phyloP scores from a whole-genome alignment of 2,329 filamentous ascomycete species.

The Arthrinium phaeospermum region DNA sequence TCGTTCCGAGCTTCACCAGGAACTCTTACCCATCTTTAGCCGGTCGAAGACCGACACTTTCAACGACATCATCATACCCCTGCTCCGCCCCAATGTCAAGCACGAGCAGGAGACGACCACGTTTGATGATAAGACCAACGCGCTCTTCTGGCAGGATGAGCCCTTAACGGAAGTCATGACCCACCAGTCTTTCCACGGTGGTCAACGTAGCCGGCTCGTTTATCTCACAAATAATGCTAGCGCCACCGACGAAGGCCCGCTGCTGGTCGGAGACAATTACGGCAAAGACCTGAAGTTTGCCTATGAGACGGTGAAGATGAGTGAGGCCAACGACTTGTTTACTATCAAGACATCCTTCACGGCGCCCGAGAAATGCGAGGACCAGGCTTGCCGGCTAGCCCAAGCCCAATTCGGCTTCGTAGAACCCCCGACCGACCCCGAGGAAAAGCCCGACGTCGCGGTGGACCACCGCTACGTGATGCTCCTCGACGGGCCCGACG shows the following conservation, averaged over 20 bases:
- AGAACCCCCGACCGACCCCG: constrained; percentile 33
- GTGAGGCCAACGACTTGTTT: constrained; percentile 59
- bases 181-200: constrained; percentile 64
- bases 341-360: constrained; percentile 66
- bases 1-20: constrained; percentile 64
- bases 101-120: constrained; percentile 50
- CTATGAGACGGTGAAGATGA: constrained; percentile 60
- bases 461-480: constrained; percentile 74
- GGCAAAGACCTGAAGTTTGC: constrained; percentile 46
- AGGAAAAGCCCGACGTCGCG: constrained; percentile 47
- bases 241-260: constrained; percentile 55
- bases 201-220: constrained; percentile 74
- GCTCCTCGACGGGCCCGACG: constrained; percentile 73
- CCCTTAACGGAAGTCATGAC: constrained; percentile 58
- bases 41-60: constrained; percentile 75
- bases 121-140: constrained; percentile 67
- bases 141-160: constrained; percentile 77
- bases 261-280: constrained; percentile 49
- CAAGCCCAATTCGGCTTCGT: constrained; percentile 55
- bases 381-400: constrained; percentile 54
- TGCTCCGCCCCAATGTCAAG: constrained; percentile 55
- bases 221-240: constrained; percentile 64
- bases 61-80: constrained; percentile 77
- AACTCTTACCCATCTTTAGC: constrained; percentile 77
- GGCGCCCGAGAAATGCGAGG: constrained; percentile 50